phyloP scores from a whole-genome alignment of 169 alveolate genomes.

The Eimeria praecox region DNA sequence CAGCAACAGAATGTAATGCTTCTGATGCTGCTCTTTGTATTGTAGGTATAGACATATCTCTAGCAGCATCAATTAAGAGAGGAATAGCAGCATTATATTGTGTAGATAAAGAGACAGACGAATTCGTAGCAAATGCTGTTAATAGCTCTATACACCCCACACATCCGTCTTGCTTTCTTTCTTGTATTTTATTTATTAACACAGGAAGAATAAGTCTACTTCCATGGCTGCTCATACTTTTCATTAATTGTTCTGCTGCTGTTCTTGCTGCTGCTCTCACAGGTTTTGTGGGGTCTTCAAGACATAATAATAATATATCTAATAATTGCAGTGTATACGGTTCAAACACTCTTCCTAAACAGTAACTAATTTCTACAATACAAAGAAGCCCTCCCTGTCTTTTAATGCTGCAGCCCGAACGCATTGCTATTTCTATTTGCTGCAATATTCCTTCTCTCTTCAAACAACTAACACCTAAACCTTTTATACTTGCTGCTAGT shows the following conservation, averaged over 20 bases:
- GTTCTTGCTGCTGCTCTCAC: constrained; percentile 70
- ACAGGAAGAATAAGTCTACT: constrained; percentile 78
- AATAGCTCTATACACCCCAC: constrained; percentile 86
- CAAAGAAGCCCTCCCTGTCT: constrained; percentile 73
- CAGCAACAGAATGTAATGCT: constrained; percentile 55
- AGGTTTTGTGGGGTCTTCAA: not conserved
- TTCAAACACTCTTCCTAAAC: constrained; percentile 72
- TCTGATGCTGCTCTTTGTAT: constrained; percentile 38
- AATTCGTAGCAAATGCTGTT: constrained; percentile 75
- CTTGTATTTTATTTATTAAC: constrained; percentile 77
- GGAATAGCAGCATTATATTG: constrained; percentile 82
- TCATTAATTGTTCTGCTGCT: constrained; percentile 80
- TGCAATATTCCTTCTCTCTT: constrained; percentile 5
- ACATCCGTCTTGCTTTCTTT: not conserved
- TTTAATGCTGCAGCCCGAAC: not conserved
- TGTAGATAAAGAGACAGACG: constrained; percentile 63
- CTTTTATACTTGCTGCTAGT: constrained; percentile 65
- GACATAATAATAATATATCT: constrained; percentile 3
- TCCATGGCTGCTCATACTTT: constrained; percentile 81
- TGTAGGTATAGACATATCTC: constrained; percentile 37
- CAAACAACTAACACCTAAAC: constrained; percentile 48
- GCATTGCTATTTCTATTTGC: constrained; percentile 15
- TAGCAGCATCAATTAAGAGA: constrained; percentile 68
- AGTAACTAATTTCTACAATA: constrained; percentile 52
- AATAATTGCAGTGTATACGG: constrained; percentile 65